Conservation (phyloP, 495 filamentous ascomycete genomes). For the Sporormia fimetaria region DNA sequence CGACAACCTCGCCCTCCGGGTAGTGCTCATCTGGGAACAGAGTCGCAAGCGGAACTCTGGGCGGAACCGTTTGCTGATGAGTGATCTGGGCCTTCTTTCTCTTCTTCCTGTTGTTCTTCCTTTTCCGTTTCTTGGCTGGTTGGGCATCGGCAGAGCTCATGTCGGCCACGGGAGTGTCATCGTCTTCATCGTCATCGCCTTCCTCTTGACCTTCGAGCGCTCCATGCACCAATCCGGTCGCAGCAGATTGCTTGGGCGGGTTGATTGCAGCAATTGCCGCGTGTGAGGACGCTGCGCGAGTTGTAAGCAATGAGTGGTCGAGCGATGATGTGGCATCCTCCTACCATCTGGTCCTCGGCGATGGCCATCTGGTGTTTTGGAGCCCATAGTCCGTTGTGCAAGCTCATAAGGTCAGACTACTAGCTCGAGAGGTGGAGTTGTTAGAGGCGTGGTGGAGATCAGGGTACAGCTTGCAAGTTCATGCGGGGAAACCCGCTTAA, state of each 20-base stretch:
- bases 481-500: too few species aligned
- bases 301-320: constrained; percentile 12
- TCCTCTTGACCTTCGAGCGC: constrained; percentile 28
- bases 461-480: too few species aligned
- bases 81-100: constrained; percentile 49
- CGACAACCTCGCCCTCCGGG: constrained; percentile 70
- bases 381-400: constrained; percentile 29
- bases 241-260: constrained; percentile 24
- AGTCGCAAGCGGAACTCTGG: constrained; percentile 60
- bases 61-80: constrained; percentile 57
- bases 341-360: constrained; percentile 26
- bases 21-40: constrained; percentile 67
- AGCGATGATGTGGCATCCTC: background rate
- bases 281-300: constrained; percentile 17
- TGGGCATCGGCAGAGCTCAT: constrained; percentile 18
- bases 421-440: too few species aligned
- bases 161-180: constrained; percentile 17
- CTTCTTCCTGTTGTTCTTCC: constrained; percentile 63
- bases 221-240: constrained; percentile 23
- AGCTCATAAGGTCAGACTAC: too few species aligned
- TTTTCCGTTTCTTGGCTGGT: constrained; percentile 33
- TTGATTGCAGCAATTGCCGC: constrained; percentile 22
- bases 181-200: constrained; percentile 28
- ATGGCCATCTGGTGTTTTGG: constrained; percentile 26
- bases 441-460: too few species aligned